A percentile compares a stretch with the other conserved stretches of the same genome.
phyloP scores from a whole-genome alignment of 352 stramenopile genomes.

The Elongisporangium prolatum region DNA sequence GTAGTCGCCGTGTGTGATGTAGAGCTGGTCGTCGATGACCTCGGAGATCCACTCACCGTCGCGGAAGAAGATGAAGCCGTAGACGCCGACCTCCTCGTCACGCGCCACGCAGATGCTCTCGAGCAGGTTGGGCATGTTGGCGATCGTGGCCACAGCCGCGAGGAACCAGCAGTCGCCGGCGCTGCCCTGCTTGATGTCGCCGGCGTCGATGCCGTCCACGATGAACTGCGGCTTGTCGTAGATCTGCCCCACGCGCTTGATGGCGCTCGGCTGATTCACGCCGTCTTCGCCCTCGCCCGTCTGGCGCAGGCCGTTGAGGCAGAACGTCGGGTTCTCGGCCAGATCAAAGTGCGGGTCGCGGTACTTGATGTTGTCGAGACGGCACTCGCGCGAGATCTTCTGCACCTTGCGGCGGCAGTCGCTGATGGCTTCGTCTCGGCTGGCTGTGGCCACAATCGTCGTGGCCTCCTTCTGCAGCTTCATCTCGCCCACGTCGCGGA shows the following conservation, averaged over 20 bases:
- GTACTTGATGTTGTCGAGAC: conserved; percentile 39
- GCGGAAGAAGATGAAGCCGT: conserved; percentile 19
- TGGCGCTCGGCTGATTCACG: conserved; percentile 10
- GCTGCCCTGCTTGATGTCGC: conserved; percentile 68
- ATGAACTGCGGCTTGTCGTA: conserved; percentile 37
- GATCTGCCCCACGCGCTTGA: conserved; percentile 29
- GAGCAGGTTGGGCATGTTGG: conserved; percentile 60
- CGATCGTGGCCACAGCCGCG: conserved; percentile 60
- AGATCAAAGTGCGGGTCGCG: conserved; percentile 40
- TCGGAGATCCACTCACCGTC: conserved; percentile 13
- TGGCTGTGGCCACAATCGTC: not conserved
- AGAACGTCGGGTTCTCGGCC: conserved; percentile 10
- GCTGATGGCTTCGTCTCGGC: not conserved
- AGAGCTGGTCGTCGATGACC: conserved; percentile 15
- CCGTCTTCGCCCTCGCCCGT: conserved; percentile 10
- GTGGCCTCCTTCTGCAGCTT: not conserved
- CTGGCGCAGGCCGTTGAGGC: conserved; percentile 21
- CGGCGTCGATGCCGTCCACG: conserved; percentile 48
- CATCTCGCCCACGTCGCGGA: not conserved
- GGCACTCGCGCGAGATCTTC: conserved; percentile 9
- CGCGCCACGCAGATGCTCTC: conserved; percentile 37
- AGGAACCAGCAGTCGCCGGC: conserved; percentile 84
- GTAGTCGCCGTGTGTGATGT: conserved; percentile 3
- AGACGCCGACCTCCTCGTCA: conserved; percentile 14
- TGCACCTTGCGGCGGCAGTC: not conserved